Evolutionary conservation across 495 filamentous ascomycete species (phyloP).

Genomic region (Penicillium atrosanguineum): DNA sequence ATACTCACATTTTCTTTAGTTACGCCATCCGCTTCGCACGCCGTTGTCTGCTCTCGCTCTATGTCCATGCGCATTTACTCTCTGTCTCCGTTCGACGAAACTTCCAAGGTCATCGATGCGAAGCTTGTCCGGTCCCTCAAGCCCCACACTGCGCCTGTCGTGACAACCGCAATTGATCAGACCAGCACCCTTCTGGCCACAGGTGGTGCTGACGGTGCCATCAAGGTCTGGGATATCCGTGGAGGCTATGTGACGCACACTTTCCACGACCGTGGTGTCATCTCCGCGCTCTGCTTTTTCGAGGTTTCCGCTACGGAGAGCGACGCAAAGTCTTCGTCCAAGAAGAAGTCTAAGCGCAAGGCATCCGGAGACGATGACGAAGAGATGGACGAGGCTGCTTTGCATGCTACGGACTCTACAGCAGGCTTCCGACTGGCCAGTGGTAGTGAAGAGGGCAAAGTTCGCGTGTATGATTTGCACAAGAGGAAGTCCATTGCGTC

Average conservation of each 20-base stretch:
- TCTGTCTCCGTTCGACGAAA: constrained; percentile 56
- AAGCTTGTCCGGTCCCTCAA: constrained; percentile 76
- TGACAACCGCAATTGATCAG: constrained; percentile 76
- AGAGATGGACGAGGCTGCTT: constrained; percentile 36
- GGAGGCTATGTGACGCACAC: constrained; percentile 93
- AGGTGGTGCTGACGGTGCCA: constrained; percentile 83
- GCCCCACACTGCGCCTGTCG: constrained; percentile 85
- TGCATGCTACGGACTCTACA: constrained; percentile 35
- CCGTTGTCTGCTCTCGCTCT: constrained; percentile 88
- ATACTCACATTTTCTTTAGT: constrained; percentile 48
- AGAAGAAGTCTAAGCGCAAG: constrained; percentile 42
- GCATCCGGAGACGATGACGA: constrained; percentile 34
- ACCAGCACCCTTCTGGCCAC: constrained; percentile 90
- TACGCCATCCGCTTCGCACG: constrained; percentile 80
- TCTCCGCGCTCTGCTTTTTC: constrained; percentile 92
- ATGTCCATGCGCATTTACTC: constrained; percentile 90
- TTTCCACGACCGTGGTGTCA: constrained; percentile 85
- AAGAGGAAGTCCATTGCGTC: constrained; percentile 74
- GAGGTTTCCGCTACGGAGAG: constrained; percentile 49
- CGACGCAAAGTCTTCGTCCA: constrained; percentile 31
- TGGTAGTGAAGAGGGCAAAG: constrained; percentile 87
- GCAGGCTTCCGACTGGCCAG: constrained; percentile 77
- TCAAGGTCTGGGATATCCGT: constrained; percentile 95
- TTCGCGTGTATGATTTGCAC: constrained; percentile 87
- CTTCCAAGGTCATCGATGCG: constrained; percentile 53